Base-by-base conservation (phyloP, 2,329 filamentous ascomycete genomes). In the Graphilbum fragrans region DNA sequence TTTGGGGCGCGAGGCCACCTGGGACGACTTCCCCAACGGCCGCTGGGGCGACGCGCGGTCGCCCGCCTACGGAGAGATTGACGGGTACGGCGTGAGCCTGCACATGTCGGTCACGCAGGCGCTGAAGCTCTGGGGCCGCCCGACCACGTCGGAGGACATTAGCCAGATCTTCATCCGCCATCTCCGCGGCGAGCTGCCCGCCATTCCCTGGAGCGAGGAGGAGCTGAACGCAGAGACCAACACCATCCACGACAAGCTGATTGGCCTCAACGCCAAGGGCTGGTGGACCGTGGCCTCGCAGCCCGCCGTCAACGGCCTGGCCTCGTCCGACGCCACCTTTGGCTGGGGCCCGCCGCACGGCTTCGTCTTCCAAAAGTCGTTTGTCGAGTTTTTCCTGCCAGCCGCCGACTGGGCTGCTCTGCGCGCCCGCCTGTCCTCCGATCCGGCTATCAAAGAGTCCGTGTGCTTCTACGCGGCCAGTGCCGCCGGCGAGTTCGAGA, bases 271-370 rank as follows among this genome's bases (percentile, higher is more conserved):
- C 59, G 62, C 66, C 45, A 77, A 79, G 51, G 87, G 88, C 43
- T 95, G 88, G 85, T 95, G 88, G 88, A 95, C 88, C 3, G 81
- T 98, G 4, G 92, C 92, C 4, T 94, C 86, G 4, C 92, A 98
- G 57, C 92, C 92, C 4, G 86, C 90, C 16, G 86, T 95, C 43
- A 94, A 95, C 56, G 87, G 88, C 34, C 64, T 88, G 18, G 74
- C 73, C 29, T 93, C 84, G 22, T 76, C 72, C 37, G 77, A 98
- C 57, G 63, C 72, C 4, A 75, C 85, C 18, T 94, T 94, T 53
- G 92, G 92, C 48, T 98, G 92, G 92, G 92, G 92, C 2, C 92
- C 92, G 0, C 75, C 74, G 38, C 80, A 88, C 53, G 92, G 92
- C 17, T 96, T 94, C 58, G 87, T 96, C 37, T 98, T 95, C 67